Evolutionary conservation across 768 basidiomycete species (phyloP).

Genomic region (Sutorius australiensis): DNA sequence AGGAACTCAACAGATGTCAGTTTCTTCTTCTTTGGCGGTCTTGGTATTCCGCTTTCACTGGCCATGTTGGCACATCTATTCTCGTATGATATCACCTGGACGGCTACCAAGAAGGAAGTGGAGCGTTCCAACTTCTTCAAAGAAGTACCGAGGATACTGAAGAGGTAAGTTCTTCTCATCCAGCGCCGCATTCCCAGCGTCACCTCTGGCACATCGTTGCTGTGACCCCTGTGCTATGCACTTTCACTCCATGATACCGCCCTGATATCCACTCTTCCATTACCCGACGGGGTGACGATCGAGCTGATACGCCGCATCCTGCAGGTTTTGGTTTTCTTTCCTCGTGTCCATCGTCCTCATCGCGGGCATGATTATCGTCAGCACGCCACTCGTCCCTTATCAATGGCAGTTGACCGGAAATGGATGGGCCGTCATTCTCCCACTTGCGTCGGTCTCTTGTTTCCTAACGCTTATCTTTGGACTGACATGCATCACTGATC

Average conservation of each 20-base stretch:
- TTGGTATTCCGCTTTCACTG: constrained; percentile 49
- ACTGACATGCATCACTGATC: constrained; percentile 2
- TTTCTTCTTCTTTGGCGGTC: constrained; percentile 56
- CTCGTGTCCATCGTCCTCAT: constrained; percentile 51
- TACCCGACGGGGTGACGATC: constrained; percentile 1
- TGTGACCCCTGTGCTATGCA: not conserved
- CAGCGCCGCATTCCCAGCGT: not conserved
- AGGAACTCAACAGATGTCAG: constrained; percentile 13
- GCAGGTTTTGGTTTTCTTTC: constrained; percentile 34
- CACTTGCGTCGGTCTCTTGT: constrained; percentile 54
- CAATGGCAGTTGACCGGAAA: constrained; percentile 61
- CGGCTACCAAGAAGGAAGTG: constrained; percentile 73
- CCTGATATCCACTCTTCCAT: not conserved
- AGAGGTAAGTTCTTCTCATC: constrained; percentile 29
- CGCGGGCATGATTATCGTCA: constrained; percentile 59
- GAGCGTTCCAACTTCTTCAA: constrained; percentile 88
- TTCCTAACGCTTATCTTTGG: not conserved
- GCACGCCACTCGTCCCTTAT: constrained; percentile 49
- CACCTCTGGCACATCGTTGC: not conserved
- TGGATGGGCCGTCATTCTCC: constrained; percentile 72
- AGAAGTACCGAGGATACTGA: constrained; percentile 79
- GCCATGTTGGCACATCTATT: constrained; percentile 55
- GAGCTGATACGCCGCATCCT: constrained; percentile 17
- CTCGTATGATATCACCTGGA: constrained; percentile 58
- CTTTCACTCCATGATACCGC: not conserved